Base-by-base conservation (phyloP, 768 basidiomycete genomes). In the Dentipellis sp. region DNA sequence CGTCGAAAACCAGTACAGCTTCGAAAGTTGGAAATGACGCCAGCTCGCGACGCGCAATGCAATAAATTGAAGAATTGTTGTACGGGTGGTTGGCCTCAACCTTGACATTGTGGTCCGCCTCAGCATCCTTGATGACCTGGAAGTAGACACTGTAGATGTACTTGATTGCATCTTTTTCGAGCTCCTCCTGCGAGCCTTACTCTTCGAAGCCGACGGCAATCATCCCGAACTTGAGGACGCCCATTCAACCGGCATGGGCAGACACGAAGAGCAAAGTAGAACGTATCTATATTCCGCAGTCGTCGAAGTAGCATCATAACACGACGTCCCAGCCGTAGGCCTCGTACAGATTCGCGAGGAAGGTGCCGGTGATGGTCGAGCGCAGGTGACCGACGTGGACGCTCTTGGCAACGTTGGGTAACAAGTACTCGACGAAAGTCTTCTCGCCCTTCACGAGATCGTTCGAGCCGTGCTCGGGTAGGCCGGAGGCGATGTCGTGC, bases 311-410 rank as follows among this genome's bases (percentile, higher is more conserved):
- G 68, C 98, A n/a, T 99, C 71, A 97, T 74, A 1, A 79, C 38
- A 81, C 70, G n/a, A 94, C 93, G 5, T 92, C 81, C 94, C 92
- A 98, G 16, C 95, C 94, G 64, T 86, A 91, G 7, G 91, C 80
- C 66, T 84, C 86, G 76, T 98, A 95, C 42, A 97, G 64, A 71
- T 97, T 97, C 10, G 81, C 76, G 57, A 97, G 71, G 75, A 97
- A 97, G 0, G 91, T 87, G 17, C 95, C 95, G 66, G 97, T 95
- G 69, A 99, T 99, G n/a, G 95, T 99, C 54, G 91, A 94, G 39
- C 95, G 81, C 58, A 98, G 73, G 71, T 98, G 95, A 12, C 95
- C 97, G 53, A 97, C 94, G 63, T 99, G 95, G 82, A 98, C 97
- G 4, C 88, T 87, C 68, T 99, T 99, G 17, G 95, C 95, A 62